Percentiles rank a stretch among this genome's conserved stretches.
phyloP scores from a whole-genome alignment of 805 yeast species.

The Priceomyces fermenticarens region DNA sequence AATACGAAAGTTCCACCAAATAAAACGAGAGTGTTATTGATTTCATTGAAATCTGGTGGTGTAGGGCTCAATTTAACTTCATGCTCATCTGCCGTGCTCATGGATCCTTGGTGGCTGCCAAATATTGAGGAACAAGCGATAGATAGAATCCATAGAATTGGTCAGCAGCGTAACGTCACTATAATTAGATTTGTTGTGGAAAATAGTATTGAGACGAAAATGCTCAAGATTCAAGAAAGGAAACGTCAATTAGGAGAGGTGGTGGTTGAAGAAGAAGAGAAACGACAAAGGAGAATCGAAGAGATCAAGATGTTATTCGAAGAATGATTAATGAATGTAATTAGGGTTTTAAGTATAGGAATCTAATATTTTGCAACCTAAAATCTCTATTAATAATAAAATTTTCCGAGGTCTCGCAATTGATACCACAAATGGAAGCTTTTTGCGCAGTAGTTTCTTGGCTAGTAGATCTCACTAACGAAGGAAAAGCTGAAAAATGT shows the following conservation, averaged over 20 bases:
- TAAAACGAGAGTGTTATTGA: constrained; percentile 50
- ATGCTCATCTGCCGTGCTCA: constrained; percentile 80
- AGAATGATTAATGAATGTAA: constrained; percentile 17
- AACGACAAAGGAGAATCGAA: constrained; percentile 64
- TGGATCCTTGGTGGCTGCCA: constrained; percentile 99
- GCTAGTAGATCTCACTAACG: not conserved
- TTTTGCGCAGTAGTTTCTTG: not conserved
- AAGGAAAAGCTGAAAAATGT: no score
- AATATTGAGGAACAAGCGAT: constrained; percentile 90
- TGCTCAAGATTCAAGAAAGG: constrained; percentile 82
- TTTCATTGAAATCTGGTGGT: constrained; percentile 90
- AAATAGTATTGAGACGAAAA: constrained; percentile 81
- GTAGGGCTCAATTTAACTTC: constrained; percentile 86
- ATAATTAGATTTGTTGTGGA: constrained; percentile 80
- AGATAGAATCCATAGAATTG: constrained; percentile 87
- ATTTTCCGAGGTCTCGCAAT: not conserved
- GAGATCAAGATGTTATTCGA: constrained; percentile 69
- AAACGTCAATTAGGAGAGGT: constrained; percentile 81
- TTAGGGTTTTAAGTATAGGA: not conserved
- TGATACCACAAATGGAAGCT: not conserved
- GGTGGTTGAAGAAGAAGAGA: constrained; percentile 69
- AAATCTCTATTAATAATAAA: not conserved
- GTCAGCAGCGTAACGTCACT: constrained; percentile 70
- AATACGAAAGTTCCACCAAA: constrained; percentile 22
- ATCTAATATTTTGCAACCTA: not conserved